Evolutionary conservation across 768 basidiomycete genomes (phyloP), one percentile per base, ranked within the genome.

Genomic region (Suillus subluteus): DNA sequence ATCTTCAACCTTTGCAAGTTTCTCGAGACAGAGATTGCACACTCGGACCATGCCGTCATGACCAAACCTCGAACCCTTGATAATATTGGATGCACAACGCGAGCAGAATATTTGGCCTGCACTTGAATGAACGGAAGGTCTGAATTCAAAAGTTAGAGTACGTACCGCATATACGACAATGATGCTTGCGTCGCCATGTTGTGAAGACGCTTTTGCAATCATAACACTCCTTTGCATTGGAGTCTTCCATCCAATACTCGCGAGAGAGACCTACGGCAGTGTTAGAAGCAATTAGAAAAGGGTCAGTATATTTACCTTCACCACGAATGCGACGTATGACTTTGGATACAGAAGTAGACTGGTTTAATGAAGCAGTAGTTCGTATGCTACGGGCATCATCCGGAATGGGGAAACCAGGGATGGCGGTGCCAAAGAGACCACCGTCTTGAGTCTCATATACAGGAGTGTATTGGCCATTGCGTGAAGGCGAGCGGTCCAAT

Each of bases 241-340:
- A 95, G 73, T 98, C 96, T 67, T 95, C 94, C 96, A 99, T 98
- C 98, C 98, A 99, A 74, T 98, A 98, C 73, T 98, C 94, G 69
- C 90, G 88, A 30, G 94, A 94, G 23, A 97, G 74, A n/a, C 93
- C 94, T 94, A 62, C 41, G 16, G 12, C 50, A 58, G 12, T 6
- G 65, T 70, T 43, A 69, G 70, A 58, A 61, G 62, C 23, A 62
- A 65, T 37, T 50, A 54, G 37, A 11, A 56, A 56, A 43, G 56
- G 43, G 58, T 65, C 61, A 6, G 16, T 64, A 56, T 65, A 44
- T 64, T 67, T 71, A 85, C 96, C 95, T 86, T 97, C 95, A 52
- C 96, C 96, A 65, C 96, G 84, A 72, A 98, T 88, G 67, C 94
- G 82, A 72, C 96, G 83, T 68, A 98, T 96, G 40, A 95, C 93